Conservation (phyloP, 805 yeast species). For the Yarrowia sp. region DNA sequence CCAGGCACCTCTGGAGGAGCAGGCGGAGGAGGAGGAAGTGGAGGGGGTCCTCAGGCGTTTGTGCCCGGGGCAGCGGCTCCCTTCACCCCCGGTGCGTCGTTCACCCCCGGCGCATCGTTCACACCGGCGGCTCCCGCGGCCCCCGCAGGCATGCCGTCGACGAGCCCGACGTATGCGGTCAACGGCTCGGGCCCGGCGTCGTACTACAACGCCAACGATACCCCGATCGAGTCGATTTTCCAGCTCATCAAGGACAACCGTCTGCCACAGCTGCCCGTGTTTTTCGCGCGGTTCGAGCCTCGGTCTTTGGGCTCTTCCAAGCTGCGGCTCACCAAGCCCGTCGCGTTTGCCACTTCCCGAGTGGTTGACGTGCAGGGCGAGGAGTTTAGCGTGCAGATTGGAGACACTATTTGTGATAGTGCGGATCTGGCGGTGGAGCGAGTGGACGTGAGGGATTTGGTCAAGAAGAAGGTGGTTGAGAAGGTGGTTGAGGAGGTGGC, state of each 20-base stretch:
- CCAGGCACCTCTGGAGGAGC: conserved; percentile 3
- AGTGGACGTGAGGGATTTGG: not conserved
- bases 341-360: not conserved
- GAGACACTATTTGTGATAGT: conserved; percentile 12
- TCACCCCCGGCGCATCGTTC: conserved; percentile 3
- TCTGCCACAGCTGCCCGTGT: conserved; percentile 12
- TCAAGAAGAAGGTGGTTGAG: not conserved
- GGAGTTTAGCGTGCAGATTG: conserved; percentile 21
- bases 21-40: not conserved
- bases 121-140: not conserved
- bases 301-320: not conserved
- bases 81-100: not conserved
- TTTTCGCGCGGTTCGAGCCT: not conserved
- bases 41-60: conserved; percentile 4
- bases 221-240: conserved; percentile 26
- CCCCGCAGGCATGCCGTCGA: not conserved
- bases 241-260: conserved; percentile 24
- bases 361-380: not conserved
- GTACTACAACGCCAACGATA: not conserved
- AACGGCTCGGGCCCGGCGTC: not conserved
- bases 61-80: conserved; percentile 13
- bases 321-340: conserved; percentile 6
- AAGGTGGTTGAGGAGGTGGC: not conserved
- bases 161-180: not conserved
- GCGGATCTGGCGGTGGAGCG: not conserved